phyloP scores from a whole-genome alignment of 2,329 filamentous ascomycete genomes.

The Aureobasidium sp. region DNA sequence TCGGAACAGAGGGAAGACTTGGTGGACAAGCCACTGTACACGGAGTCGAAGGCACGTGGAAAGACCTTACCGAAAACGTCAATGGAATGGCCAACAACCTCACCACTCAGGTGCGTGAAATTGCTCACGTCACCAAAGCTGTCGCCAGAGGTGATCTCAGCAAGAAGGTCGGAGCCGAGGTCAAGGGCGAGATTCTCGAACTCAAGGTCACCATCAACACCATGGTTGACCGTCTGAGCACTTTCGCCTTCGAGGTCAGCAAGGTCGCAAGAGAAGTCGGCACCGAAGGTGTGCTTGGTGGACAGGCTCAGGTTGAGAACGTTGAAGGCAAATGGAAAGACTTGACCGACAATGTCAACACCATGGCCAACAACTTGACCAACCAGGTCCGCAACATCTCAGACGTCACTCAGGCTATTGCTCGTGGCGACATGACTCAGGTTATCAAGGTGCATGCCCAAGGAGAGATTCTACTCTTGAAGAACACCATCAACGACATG shows the following conservation, averaged over 20 bases:
- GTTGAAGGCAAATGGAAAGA: conserved; percentile 61
- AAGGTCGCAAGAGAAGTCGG: conserved; percentile 57
- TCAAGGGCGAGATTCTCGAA: conserved; percentile 43
- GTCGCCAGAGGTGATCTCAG: conserved; percentile 44
- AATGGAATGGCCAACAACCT: conserved; percentile 46
- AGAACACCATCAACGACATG: conserved; percentile 99
- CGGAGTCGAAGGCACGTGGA: conserved; percentile 46
- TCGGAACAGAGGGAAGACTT: conserved; percentile 43
- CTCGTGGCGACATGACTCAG: conserved; percentile 89
- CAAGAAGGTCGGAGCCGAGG: conserved; percentile 44
- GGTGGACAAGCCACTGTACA: conserved; percentile 45
- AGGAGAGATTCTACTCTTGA: conserved; percentile 86
- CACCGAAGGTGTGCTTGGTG: conserved; percentile 55
- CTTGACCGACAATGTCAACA: conserved; percentile 58
- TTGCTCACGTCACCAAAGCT: conserved; percentile 44
- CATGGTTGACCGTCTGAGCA: conserved; percentile 57
- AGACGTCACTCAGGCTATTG: conserved; percentile 88
- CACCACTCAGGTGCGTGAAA: conserved; percentile 44
- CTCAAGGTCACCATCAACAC: conserved; percentile 79
- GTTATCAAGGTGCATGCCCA: conserved; percentile 93
- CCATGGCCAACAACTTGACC: conserved; percentile 57
- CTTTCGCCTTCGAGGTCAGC: conserved; percentile 57
- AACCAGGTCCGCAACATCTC: conserved; percentile 79
- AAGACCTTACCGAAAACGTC: conserved; percentile 45
- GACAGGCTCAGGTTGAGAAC: conserved; percentile 55